A percentile compares a stretch with the other conserved stretches of the same genome.
These are phyloP conservation scores for Chaetomium tenue DNA, from an alignment of 495 filamentous ascomycete genomes.

Conservation along the genomic window DNA sequence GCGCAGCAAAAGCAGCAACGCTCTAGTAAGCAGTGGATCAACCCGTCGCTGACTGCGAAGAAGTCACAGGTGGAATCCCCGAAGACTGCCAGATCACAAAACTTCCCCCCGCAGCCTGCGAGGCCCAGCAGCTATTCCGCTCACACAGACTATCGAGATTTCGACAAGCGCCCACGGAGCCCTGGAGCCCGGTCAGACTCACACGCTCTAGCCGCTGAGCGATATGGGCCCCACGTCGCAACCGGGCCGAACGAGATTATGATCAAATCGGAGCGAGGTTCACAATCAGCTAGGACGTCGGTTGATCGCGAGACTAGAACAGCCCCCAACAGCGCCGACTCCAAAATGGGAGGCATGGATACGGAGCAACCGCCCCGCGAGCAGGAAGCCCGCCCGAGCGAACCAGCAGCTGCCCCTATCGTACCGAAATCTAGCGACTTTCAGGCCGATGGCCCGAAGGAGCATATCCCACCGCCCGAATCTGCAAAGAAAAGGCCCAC, in stretches of 20 bases:
- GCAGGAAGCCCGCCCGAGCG: constrained; percentile 5
- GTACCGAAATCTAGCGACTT: constrained; percentile 5
- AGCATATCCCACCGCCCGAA: constrained; percentile 6
- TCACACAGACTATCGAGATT: constrained; percentile 44
- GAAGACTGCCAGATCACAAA: constrained; percentile 44
- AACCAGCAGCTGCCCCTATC: constrained; percentile 7
- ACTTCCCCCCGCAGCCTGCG: constrained; percentile 41
- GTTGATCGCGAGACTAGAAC: constrained; percentile 37
- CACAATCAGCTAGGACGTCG: constrained; percentile 43
- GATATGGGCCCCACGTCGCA: constrained; percentile 37
- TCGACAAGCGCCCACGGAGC: constrained; percentile 44
- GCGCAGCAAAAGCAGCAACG: constrained; percentile 46
- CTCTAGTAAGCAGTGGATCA: constrained; percentile 62
- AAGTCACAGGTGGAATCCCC: constrained; percentile 46
- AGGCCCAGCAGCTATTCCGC: constrained; percentile 38
- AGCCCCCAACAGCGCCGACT: constrained; percentile 22
- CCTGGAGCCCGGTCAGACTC: constrained; percentile 46
- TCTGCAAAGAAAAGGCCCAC: constrained; percentile 11
- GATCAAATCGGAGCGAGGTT: constrained; percentile 38
- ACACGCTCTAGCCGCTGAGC: constrained; percentile 31
- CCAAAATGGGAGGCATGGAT: constrained; percentile 27
- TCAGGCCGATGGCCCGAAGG: not conserved
- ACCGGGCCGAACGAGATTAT: constrained; percentile 37
- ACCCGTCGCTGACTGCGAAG: constrained; percentile 47
- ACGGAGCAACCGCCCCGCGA: constrained; percentile 15